These are phyloP conservation scores for Candida dajiaensis DNA, from an alignment of 805 yeast species.

Conservation along the genomic window DNA sequence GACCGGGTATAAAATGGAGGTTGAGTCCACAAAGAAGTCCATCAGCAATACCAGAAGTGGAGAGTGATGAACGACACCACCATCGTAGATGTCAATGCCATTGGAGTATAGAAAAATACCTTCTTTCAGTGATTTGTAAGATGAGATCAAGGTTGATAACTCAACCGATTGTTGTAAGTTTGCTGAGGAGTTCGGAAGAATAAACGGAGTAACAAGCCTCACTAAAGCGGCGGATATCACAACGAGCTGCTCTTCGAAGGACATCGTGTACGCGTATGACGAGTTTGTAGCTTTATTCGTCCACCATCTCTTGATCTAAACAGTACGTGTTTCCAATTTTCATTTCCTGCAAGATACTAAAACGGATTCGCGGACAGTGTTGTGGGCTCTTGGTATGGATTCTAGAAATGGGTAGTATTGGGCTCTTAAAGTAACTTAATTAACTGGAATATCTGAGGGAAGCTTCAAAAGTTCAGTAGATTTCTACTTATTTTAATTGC, in stretches of 20 bases:
- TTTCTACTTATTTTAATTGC: too few relatives aligned
- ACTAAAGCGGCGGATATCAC: constrained; percentile 12
- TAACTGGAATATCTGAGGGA: too few relatives aligned
- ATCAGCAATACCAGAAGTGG: constrained; percentile 61
- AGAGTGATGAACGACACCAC: constrained; percentile 84
- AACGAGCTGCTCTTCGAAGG: constrained; percentile 1
- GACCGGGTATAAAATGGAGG: constrained; percentile 44
- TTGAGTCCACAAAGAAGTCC: constrained; percentile 19
- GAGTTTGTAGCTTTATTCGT: too few relatives aligned
- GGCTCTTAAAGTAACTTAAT: too few relatives aligned
- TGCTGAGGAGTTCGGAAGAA: constrained; percentile 15
- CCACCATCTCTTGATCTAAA: too few relatives aligned
- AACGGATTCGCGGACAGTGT: too few relatives aligned
- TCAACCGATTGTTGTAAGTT: constrained; percentile 38
- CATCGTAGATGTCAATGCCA: constrained; percentile 64
- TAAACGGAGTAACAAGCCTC: constrained; percentile 12
- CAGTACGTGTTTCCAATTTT: too few relatives aligned
- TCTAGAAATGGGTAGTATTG: too few relatives aligned
- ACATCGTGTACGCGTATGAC: neutral
- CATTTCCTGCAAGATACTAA: too few relatives aligned
- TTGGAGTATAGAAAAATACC: constrained; percentile 58
- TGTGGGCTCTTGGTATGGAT: too few relatives aligned
- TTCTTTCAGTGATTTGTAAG: constrained; percentile 58
- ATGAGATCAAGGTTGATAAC: constrained; percentile 67
- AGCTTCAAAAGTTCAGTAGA: too few relatives aligned